A percentile compares a stretch with the other conserved stretches of the same genome.
Conservation (phyloP, 129 eudicot species). For the Lactuca saligna region DNA sequence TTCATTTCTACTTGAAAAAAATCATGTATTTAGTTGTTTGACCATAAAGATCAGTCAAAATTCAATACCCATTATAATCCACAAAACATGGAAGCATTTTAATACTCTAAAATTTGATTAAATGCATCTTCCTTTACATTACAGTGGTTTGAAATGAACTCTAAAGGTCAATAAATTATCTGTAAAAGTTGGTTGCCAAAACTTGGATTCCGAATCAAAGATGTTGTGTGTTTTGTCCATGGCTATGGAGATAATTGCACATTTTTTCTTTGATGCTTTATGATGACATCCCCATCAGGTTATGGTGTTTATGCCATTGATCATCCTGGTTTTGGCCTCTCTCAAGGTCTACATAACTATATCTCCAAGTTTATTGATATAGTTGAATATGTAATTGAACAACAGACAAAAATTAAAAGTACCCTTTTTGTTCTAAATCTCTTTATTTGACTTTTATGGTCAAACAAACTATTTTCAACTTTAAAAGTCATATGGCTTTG, state of each 20-base stretch:
- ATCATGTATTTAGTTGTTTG: no score
- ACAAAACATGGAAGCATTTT: no score
- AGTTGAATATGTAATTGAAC: conserved; percentile 79
- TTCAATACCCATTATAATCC: no score
- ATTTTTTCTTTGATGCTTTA: conserved; percentile 90
- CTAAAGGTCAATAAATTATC: conserved; percentile 78
- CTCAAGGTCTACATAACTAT: conserved; percentile 89
- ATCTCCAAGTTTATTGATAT: conserved; percentile 58
- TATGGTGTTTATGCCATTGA: conserved; percentile 93
- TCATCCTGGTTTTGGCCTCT: conserved; percentile 92
- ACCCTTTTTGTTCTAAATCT: no score
- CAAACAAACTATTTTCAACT: no score
- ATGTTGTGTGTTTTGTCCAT: conserved; percentile 82
- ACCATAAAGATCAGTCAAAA: no score
- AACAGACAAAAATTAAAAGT: no score
- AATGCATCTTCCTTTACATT: conserved; percentile 7
- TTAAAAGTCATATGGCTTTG: no score
- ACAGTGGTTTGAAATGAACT: conserved; percentile 86
- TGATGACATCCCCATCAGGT: conserved; percentile 26
- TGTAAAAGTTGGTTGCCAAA: conserved; percentile 91
- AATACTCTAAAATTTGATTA: neutral
- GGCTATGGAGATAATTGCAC: conserved; percentile 99
- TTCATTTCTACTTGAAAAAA: no score
- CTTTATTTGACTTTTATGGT: no score
- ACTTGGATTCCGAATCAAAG: conserved; percentile 80